Conservation (phyloP, 495 filamentous ascomycete genomes). For the Pyronema omphalodes region DNA sequence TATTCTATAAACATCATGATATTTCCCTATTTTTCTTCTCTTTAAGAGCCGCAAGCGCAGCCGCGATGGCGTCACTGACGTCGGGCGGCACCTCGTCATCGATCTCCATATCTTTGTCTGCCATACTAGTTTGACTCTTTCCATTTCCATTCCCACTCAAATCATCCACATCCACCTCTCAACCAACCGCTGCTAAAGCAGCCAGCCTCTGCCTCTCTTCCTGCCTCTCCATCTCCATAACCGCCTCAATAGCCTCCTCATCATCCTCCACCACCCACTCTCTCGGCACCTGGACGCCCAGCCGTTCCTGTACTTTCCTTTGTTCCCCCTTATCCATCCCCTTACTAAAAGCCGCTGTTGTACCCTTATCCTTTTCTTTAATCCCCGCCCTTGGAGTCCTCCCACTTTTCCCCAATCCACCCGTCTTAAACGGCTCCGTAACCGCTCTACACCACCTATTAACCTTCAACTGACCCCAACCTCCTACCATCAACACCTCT, state of each 20-base stretch:
- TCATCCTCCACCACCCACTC: constrained; percentile 22
- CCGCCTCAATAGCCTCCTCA: constrained; percentile 33
- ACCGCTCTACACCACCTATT: constrained; percentile 64
- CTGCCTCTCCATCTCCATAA: constrained; percentile 28
- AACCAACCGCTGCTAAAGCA: not conserved
- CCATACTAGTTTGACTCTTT: not conserved
- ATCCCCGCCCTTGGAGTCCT: constrained; percentile 6
- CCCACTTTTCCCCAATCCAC: constrained; percentile 16
- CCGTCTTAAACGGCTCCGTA: constrained; percentile 49
- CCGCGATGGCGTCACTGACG: too few species aligned
- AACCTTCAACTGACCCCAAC: constrained; percentile 94
- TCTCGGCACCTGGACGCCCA: constrained; percentile 8
- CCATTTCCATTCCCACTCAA: not conserved
- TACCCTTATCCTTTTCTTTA: constrained; percentile 18
- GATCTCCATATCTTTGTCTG: constrained; percentile 6
- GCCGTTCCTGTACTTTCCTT: too few species aligned
- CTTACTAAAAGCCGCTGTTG: constrained; percentile 27
- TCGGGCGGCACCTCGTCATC: not conserved
- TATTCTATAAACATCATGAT: too few species aligned
- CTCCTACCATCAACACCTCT: constrained; percentile 58
- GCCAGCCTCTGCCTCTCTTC: not conserved
- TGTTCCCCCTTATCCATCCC: constrained; percentile 21
- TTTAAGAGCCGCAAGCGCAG: too few species aligned
- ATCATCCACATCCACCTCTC: not conserved
- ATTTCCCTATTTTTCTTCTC: too few species aligned